Evolutionary conservation across 2,329 filamentous ascomycete genomes (phyloP).

Genomic region (Colletotrichum chlorophyti): DNA sequence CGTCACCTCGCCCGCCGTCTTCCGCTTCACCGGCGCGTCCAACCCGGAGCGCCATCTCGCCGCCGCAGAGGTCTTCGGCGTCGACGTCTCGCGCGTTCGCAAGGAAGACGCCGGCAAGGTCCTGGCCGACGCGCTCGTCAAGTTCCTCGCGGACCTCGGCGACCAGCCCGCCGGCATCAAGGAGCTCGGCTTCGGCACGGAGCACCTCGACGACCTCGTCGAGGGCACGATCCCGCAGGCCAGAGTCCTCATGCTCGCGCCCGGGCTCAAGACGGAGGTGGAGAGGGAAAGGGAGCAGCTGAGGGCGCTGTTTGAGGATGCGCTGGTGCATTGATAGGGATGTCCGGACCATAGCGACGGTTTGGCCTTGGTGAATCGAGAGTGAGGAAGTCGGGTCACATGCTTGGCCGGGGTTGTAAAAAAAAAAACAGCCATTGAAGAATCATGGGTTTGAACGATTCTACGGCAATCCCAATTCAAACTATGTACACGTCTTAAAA

Average conservation of each 20-base stretch:
- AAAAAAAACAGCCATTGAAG: too few relatives aligned
- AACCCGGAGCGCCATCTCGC: conserved; percentile 92
- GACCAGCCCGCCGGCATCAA: conserved; percentile 90
- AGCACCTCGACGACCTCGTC: conserved; percentile 82
- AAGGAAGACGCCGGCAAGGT: conserved; percentile 89
- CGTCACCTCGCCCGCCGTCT: conserved; percentile 91
- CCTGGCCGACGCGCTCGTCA: conserved; percentile 79
- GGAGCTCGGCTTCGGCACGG: conserved; percentile 77
- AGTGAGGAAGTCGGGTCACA: too few relatives aligned
- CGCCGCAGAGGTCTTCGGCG: conserved; percentile 89
- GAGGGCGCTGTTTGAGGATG: conserved; percentile 69
- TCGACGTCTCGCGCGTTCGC: conserved; percentile 88
- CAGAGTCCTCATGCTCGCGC: conserved; percentile 89
- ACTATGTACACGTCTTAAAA: too few relatives aligned
- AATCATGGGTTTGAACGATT: too few relatives aligned
- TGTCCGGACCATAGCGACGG: too few relatives aligned
- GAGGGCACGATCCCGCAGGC: conserved; percentile 95
- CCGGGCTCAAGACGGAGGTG: conserved; percentile 75
- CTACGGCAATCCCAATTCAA: too few relatives aligned
- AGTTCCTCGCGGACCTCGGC: conserved; percentile 83
- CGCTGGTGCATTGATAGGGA: conserved; percentile 47
- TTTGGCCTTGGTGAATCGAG: too few relatives aligned
- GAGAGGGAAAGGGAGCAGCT: conserved; percentile 76
- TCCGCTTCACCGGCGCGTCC: conserved; percentile 88
- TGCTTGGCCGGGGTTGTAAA: too few relatives aligned